Percentiles rank a stretch among this genome's conserved stretches.
These are phyloP conservation scores for Dichotomocladium elegans DNA, from an alignment of 371 early-diverging fungal genomes.

Conservation along the genomic window DNA sequence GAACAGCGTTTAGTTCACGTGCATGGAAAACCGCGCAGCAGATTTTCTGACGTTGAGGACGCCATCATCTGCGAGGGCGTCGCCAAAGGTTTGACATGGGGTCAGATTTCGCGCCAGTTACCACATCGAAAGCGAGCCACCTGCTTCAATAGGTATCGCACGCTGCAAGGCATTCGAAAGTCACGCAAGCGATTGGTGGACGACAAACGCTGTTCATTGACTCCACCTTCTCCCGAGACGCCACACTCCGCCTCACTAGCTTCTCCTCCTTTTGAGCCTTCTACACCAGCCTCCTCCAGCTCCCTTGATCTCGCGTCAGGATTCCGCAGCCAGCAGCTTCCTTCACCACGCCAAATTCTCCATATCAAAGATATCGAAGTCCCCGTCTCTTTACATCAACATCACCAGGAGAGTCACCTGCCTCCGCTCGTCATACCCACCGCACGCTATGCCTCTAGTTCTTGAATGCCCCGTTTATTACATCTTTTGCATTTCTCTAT, in stretches of 20 bases:
- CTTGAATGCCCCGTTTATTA: too few species aligned
- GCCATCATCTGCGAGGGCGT: slow-evolving; percentile 48
- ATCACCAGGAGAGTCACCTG: not conserved
- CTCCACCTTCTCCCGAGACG: not conserved
- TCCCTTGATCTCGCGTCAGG: not conserved
- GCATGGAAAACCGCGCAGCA: slow-evolving; percentile 43
- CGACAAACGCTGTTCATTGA: not conserved
- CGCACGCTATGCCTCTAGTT: slow-evolving; percentile 2
- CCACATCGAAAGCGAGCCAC: slow-evolving; percentile 52
- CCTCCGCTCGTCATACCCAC: slow-evolving; percentile 7
- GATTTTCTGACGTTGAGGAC: slow-evolving; percentile 45
- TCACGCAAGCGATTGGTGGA: slow-evolving; percentile 28
- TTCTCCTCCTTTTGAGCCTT: not conserved
- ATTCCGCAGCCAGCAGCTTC: not conserved
- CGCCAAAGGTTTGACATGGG: slow-evolving; percentile 46
- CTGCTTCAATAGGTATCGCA: slow-evolving; percentile 47
- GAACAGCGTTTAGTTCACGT: slow-evolving; percentile 8
- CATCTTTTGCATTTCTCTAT: too few species aligned
- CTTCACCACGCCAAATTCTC: slow-evolving; percentile 11
- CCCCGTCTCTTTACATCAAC: not conserved
- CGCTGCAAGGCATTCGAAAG: slow-evolving; percentile 47
- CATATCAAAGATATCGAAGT: not conserved
- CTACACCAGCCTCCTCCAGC: slow-evolving; percentile 5
- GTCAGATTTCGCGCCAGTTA: slow-evolving; percentile 44
- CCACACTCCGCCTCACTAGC: slow-evolving; percentile 3